Base-by-base conservation (phyloP, 176 grass and related monocot genomes). In the Tillandsia leiboldiana region DNA sequence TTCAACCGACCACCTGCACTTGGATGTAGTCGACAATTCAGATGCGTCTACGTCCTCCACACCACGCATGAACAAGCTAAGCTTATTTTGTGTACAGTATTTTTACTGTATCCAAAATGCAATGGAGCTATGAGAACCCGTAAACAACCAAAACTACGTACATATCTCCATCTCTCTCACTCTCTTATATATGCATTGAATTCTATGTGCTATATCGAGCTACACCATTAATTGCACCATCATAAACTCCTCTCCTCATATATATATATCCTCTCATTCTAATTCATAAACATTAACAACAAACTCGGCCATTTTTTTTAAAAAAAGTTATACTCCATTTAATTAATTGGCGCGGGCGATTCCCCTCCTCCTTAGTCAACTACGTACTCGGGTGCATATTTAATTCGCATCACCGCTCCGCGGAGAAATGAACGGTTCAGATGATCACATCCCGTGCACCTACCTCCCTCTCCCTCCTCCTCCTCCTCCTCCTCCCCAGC, bases 361-460 rank as follows among this genome's bases (percentile, higher is more conserved):
- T 70, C 10, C 22, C 48, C 67, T 71, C 57, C 24, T 42, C 29
- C 29, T 33, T 3, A 33, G 29, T 33, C 29, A 33, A 33, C 29
- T 33, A 4, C 20, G 20, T 20, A 20, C 29, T 33, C 29, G 29
- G 29, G 29, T 33, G 29, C 29, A 33, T 33, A 33, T 33, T 33
- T 33, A 33, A 33, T 12, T 20, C 12, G 5, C 64, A 15, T 67
- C 27, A 5, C n/a, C 17, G 28, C 17, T 51, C 47, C 2, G n/a
- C 77, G 18, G 57, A 62, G 49, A 10, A 28, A 67, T 87, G 76
- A 79, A 77, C 49, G 79, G 61, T 64, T 70, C 22, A 64, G 71
- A 51, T 69, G 67, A 66, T 62, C 63, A 22, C 68, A 65, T 51
- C 47, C 53, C 58, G 64, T 70, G 70, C 51, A 20, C 29, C 20